A percentile compares a stretch with the other conserved stretches of the same genome.
These are phyloP conservation scores for Saturnispora serradocipensis DNA, from an alignment of 805 yeast species.

Conservation along the genomic window DNA sequence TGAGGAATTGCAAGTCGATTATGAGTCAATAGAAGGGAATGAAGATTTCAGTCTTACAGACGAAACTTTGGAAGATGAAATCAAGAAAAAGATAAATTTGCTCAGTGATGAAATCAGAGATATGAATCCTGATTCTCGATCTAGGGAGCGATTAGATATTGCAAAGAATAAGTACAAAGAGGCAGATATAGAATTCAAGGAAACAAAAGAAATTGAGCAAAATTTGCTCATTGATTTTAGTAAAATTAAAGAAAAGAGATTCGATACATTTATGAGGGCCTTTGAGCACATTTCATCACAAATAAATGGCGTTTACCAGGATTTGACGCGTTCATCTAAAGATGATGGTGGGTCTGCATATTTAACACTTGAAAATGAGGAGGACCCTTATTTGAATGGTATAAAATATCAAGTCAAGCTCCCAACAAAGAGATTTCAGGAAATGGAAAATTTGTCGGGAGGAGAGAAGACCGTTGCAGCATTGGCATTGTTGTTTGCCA, in stretches of 20 bases:
- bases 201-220: constrained; percentile 52
- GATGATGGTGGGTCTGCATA: constrained; percentile 81
- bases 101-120: constrained; percentile 30
- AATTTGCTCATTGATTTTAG: constrained; percentile 47
- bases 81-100: constrained; percentile 26
- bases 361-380: constrained; percentile 76
- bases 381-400: constrained; percentile 80
- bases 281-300: constrained; percentile 65
- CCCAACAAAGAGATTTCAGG: constrained; percentile 86
- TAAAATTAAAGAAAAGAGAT: constrained; percentile 49
- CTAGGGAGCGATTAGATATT: constrained; percentile 64
- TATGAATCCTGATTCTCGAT: constrained; percentile 76
- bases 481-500: constrained; percentile 79
- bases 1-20: constrained; percentile 48
- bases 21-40: constrained; percentile 40
- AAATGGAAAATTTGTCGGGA: constrained; percentile 87
- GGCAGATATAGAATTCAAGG: constrained; percentile 55
- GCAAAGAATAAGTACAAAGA: constrained; percentile 52
- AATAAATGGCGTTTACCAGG: constrained; percentile 75
- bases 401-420: constrained; percentile 92
- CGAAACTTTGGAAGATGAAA: constrained; percentile 23
- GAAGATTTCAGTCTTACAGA: constrained; percentile 35
- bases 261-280: constrained; percentile 56
- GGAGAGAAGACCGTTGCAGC: constrained; percentile 98
- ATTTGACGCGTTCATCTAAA: constrained; percentile 70